Base-by-base conservation (phyloP, 352 stramenopile species). In the Pythium rishiriense region DNA sequence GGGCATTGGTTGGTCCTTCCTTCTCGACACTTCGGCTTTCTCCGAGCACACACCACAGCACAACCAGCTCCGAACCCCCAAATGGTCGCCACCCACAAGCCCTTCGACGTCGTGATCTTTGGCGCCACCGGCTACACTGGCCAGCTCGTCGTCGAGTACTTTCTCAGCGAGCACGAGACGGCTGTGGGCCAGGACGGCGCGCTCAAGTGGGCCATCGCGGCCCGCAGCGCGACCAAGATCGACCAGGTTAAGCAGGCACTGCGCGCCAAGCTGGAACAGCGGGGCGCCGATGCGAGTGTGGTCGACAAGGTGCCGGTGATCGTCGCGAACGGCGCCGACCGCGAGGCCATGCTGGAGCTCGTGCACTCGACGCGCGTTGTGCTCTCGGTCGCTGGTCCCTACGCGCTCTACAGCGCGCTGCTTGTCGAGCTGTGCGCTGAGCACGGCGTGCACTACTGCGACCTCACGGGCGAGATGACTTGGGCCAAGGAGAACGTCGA, bases 61-160 rank as follows among this genome's bases (percentile, higher is more conserved):
- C 33, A 1, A n/a, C n/a, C n/a, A n/a, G n/a, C n/a, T n/a, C n/a
- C n/a, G n/a, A n/a, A n/a, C n/a, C n/a, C n/a, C n/a, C n/a, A n/a
- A n/a, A 39, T 39, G 33, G 33, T 39, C 33, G 33, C 33, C 3
- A 39, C 33, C 10, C 33, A 39, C 33, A 39, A 39, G 33, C 33
- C 11, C 10, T 39, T 87, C 33, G 76, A 90, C 59, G 31, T 90
- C 45, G 76, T 96, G 17, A 66, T 98, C 21, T 88, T 93, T 43
- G 89, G 87, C 48, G 88, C 80, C 14, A 96, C 85, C 14, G 90
- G 85, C 39, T 97, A 93, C 72, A 94, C 84, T 2, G 88, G 90
- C 25, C 64, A 68, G 29, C 68, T 97, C 33, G 74, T 83, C 4
- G 77, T 76, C n/a, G 62, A 68, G 24, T 88, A 94, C 59, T 81